A percentile compares a stretch with the other conserved stretches of the same genome.
These are phyloP conservation scores for Vigna mungo DNA, from an alignment of 306 rosid species.

Conservation along the genomic window DNA sequence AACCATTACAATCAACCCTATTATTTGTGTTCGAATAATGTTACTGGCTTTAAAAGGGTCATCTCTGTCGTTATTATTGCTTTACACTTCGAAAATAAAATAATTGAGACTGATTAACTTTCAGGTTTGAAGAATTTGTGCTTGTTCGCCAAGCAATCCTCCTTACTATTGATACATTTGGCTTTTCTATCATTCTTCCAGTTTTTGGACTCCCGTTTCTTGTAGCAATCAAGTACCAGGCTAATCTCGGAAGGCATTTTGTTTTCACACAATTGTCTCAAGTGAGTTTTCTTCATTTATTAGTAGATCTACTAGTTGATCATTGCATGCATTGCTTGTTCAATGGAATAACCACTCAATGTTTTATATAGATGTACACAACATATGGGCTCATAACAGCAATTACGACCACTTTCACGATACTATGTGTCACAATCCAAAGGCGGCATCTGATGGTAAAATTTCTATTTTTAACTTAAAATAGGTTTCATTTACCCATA, in stretches of 20 bases:
- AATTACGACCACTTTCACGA: constrained; percentile 66
- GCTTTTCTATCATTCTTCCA: constrained; percentile 93
- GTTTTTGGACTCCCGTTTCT: constrained; percentile 82
- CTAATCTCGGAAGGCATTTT: constrained; percentile 49
- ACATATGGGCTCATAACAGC: constrained; percentile 76
- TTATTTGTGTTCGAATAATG: constrained; percentile 27
- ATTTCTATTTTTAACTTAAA: not conserved
- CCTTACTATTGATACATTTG: constrained; percentile 84
- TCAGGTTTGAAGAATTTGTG: constrained; percentile 92
- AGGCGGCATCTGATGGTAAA: constrained; percentile 97
- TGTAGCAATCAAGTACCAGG: constrained; percentile 53
- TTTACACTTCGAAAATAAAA: constrained; percentile 21
- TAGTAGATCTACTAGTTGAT: constrained; percentile 29
- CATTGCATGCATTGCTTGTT: constrained; percentile 37
- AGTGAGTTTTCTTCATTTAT: constrained; percentile 58
- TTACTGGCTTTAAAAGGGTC: constrained; percentile 32
- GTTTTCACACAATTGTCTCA: constrained; percentile 66
- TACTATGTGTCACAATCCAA: constrained; percentile 86
- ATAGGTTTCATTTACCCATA: not conserved
- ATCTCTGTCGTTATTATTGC: constrained; percentile 14
- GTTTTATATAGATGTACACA: constrained; percentile 68
- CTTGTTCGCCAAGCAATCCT: constrained; percentile 90
- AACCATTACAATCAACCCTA: constrained; percentile 10
- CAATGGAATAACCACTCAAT: constrained; percentile 21
- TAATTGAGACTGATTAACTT: constrained; percentile 42